These are phyloP conservation scores for Salvia sclarea DNA, from an alignment of 305 asterid species.

Conservation along the genomic window DNA sequence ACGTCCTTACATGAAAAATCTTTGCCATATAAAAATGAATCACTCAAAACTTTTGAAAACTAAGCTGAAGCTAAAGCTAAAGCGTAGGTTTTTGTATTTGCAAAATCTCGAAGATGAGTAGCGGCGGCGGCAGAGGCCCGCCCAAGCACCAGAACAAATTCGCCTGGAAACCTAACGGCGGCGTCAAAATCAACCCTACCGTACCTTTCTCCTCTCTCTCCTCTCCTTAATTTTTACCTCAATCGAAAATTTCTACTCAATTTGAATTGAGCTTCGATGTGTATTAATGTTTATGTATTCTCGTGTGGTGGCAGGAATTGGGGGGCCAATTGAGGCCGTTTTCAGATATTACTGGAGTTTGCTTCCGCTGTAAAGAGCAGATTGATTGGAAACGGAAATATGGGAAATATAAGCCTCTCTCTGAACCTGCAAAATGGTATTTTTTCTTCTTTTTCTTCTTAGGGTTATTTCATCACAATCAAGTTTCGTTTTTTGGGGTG, in stretches of 20 bases:
- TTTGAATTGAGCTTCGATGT: not conserved
- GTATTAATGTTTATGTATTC: not conserved
- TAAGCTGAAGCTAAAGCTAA: not conserved
- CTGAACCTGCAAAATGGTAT: slow-evolving; percentile 89
- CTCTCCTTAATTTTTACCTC: not conserved
- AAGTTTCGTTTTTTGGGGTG: not conserved
- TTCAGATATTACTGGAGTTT: slow-evolving; percentile 85
- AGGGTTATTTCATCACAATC: not conserved
- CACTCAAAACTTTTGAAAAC: not conserved
- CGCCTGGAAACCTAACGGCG: slow-evolving; percentile 86
- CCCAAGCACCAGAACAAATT: slow-evolving; percentile 87
- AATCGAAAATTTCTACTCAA: not conserved
- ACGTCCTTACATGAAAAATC: too few species aligned
- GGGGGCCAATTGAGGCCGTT: slow-evolving; percentile 78
- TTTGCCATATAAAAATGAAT: too few species aligned
- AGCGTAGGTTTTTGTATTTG: slow-evolving; percentile 8
- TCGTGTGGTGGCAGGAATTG: slow-evolving; percentile 54
- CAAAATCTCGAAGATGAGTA: slow-evolving; percentile 44
- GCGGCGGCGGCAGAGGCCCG: slow-evolving; percentile 56
- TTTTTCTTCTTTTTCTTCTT: not conserved
- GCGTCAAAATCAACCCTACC: slow-evolving; percentile 72
- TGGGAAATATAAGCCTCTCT: slow-evolving; percentile 80
- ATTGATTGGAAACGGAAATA: slow-evolving; percentile 93
- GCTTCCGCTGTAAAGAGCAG: slow-evolving; percentile 80
- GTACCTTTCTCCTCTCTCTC: slow-evolving; percentile 37